These are phyloP conservation scores for Glycine tomentella DNA, from an alignment of 306 rosid genomes.

Conservation along the genomic window DNA sequence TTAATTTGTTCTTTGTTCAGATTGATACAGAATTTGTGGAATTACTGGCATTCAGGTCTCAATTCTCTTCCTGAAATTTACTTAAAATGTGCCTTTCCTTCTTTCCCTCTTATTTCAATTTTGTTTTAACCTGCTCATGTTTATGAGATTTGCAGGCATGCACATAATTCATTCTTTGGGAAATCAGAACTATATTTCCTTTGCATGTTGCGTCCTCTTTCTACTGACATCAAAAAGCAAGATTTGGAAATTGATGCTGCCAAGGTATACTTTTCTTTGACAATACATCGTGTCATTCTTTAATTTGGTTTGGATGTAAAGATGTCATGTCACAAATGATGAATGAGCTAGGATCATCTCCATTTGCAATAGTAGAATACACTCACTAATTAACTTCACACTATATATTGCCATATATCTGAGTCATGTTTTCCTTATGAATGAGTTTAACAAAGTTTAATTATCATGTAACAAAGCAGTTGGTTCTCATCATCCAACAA, in stretches of 20 bases:
- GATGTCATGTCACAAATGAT: background rate
- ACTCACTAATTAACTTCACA: too few species aligned
- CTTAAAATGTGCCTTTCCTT: too few species aligned
- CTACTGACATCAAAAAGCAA: background rate
- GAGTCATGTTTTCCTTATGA: background rate
- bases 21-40: too few species aligned
- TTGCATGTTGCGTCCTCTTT: background rate
- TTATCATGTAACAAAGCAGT: background rate
- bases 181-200: background rate
- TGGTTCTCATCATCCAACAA: background rate
- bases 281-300: background rate
- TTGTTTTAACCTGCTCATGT: background rate
- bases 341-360: background rate
- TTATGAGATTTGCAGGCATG: background rate
- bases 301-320: background rate
- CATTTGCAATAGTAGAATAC: background rate
- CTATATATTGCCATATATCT: too few species aligned
- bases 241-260: slow-evolving; percentile 20
- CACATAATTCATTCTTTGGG: background rate
- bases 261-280: background rate
- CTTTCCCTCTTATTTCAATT: background rate
- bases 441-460: background rate
- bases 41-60: too few species aligned
- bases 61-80: too few species aligned
- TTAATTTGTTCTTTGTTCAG: background rate